Evolutionary conservation across 192 early-diverging fungal genomes (phyloP), one percentile per base, ranked within the genome.

Genomic region (Mortierella hygrophila): DNA sequence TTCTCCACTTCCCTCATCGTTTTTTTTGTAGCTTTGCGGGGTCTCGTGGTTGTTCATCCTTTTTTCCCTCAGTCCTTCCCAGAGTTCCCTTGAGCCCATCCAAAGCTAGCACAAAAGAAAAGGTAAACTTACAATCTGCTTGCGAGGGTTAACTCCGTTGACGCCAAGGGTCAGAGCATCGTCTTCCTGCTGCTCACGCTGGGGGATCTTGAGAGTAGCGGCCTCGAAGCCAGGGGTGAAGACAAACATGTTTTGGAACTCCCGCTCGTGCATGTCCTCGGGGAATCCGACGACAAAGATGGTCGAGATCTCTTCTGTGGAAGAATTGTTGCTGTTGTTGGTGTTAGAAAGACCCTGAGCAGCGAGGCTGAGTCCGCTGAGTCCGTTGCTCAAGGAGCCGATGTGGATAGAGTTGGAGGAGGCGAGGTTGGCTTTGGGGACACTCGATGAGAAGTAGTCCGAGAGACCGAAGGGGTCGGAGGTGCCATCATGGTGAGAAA

Each of bases 261-360:
- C 99, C 60, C 99, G 91, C 89, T 99, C 99, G 85, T 94, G 94
- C 96, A 99, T 98, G 89, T 99, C 99, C 32, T 99, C 97, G 29
- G 99, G 99, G 81, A 99, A 99, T 7, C 99, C 99, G 60, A 99
- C 98, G 20, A 99, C 97, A 92, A 99, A 99, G 80, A 99, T 99
- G 82, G 99, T 99, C 35, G 97, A 97, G 80, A 99, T 98, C 74
- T 99, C 99, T 79, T 99, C 97, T 16, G 49, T 52, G 68, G 74
- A 23, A 35, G 38, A 38, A 41, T 37, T 47, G 68, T 23, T 65
- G 32, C 49, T 71, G 68, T 75, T 83, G 49, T n/a, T 74, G 35
- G 54, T 38, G 68, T 29, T 69, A 38, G 26, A 20, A 18, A 73
- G 6, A 11, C 69, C 60, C 42, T 79, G 77, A 15, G 77, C 65